phyloP scores from a whole-genome alignment of 805 yeast species.

The Dipodascus albidus region DNA sequence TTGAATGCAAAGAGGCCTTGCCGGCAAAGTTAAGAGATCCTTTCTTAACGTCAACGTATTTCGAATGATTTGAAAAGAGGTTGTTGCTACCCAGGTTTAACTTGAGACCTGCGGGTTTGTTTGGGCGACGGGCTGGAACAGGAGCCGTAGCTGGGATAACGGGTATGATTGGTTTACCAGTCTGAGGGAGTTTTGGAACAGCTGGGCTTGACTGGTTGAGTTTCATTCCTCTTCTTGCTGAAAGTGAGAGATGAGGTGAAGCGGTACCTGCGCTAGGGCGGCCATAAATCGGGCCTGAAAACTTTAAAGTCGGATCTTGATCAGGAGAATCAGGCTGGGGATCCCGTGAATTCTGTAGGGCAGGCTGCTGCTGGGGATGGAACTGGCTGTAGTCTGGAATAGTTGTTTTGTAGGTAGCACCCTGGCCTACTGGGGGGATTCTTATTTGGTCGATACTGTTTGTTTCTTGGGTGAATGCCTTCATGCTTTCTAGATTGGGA shows the following conservation, averaged over 20 bases:
- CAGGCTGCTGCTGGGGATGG: too few species aligned
- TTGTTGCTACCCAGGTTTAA: constrained; percentile 10
- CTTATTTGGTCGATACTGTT: not conserved
- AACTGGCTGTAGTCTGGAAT: not conserved
- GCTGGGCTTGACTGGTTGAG: constrained; percentile 24
- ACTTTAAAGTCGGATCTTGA: too few species aligned
- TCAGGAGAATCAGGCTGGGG: constrained; percentile 2
- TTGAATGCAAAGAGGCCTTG: constrained; percentile 81
- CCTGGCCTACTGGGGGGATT: not conserved
- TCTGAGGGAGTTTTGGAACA: constrained; percentile 17
- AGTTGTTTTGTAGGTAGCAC: not conserved
- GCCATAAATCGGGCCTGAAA: constrained; percentile 21
- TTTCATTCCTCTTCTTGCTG: constrained; percentile 27
- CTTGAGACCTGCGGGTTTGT: constrained; percentile 6
- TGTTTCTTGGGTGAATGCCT: not conserved
- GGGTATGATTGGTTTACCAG: constrained; percentile 18
- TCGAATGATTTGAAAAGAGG: constrained; percentile 70
- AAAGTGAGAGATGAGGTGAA: constrained; percentile 20
- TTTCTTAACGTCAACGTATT: constrained; percentile 82
- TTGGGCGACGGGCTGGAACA: constrained; percentile 5
- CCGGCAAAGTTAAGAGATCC: constrained; percentile 90
- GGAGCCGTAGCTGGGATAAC: constrained; percentile 4
- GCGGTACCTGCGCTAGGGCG: constrained; percentile 12
- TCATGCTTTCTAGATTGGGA: not conserved
- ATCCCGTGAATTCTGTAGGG: constrained; percentile 3